phyloP scores from a whole-genome alignment of 805 yeast species.

The Nakazawaea ernobii region DNA sequence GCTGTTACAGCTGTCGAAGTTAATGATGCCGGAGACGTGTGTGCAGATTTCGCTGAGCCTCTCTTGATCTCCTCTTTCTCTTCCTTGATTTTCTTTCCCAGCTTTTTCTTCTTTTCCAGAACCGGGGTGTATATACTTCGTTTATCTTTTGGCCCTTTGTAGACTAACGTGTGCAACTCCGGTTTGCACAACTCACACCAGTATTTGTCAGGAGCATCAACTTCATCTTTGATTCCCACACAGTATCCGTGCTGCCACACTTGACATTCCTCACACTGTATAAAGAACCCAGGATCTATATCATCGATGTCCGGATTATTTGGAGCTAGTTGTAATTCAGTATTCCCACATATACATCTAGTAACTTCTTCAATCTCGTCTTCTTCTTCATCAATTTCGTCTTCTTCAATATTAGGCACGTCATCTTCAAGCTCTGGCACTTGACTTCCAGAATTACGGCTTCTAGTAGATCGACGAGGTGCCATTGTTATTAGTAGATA shows the following conservation, averaged over 20 bases:
- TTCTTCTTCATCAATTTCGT: constrained; percentile 18
- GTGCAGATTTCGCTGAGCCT: constrained; percentile 6
- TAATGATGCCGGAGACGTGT: neutral
- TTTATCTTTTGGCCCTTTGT: constrained; percentile 39
- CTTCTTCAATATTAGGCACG: constrained; percentile 8
- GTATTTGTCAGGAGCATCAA: constrained; percentile 84
- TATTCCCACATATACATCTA: constrained; percentile 49
- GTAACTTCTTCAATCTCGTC: constrained; percentile 40
- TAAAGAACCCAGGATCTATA: constrained; percentile 54
- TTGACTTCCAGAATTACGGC: neutral
- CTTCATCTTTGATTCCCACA: constrained; percentile 74
- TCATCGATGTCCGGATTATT: constrained; percentile 30
- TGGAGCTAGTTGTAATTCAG: constrained; percentile 31
- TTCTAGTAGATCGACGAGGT: constrained; percentile 9
- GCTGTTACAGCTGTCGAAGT: constrained; percentile 13
- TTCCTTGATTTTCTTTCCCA: constrained; percentile 13
- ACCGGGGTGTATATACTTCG: constrained; percentile 45
- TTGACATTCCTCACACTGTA: constrained; percentile 84
- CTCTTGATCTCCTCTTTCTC: constrained; percentile 23
- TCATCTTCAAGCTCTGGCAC: neutral
- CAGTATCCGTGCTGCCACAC: constrained; percentile 99
- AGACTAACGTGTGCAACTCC: constrained; percentile 59
- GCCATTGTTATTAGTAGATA: neutral
- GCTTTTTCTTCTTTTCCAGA: constrained; percentile 20
- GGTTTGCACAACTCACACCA: constrained; percentile 94